Conservation (phyloP, 2,329 filamentous ascomycete species). For the Fusarium cyanostomum region DNA sequence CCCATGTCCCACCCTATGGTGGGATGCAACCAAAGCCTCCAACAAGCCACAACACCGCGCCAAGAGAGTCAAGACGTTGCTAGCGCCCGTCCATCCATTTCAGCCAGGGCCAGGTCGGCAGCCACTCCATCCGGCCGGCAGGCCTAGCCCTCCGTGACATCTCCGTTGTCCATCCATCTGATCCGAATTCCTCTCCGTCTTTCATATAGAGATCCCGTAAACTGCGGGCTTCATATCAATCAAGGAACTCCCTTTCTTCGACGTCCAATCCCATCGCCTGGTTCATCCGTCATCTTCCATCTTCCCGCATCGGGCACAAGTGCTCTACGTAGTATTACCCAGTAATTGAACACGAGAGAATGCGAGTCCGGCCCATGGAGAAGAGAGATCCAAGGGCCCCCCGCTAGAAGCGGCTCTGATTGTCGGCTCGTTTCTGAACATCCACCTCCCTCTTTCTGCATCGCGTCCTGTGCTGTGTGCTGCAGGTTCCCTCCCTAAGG, state of each 20-base stretch:
- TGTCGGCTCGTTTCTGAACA: conserved; percentile 25
- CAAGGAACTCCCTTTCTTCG: background rate
- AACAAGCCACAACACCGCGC: conserved; percentile 21
- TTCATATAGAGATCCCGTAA: background rate
- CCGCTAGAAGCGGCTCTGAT: conserved; percentile 32
- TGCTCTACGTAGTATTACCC: conserved; percentile 2
- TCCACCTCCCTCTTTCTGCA: conserved; percentile 38
- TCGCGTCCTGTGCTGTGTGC: conserved; percentile 7
- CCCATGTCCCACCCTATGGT: too few species aligned
- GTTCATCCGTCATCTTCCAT: conserved; percentile 20
- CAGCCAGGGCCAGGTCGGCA: background rate
- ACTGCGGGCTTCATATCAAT: background rate
- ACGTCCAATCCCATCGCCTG: conserved; percentile 13
- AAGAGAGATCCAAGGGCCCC: conserved; percentile 27
- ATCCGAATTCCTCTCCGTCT: conserved; percentile 18
- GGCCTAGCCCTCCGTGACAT: conserved; percentile 8
- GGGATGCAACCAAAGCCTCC: conserved; percentile 3
- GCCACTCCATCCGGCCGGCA: conserved; percentile 10
- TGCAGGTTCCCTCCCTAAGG: conserved; percentile 11
- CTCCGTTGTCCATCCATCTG: conserved; percentile 16
- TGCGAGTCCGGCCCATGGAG: conserved; percentile 22
- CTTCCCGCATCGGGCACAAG: conserved; percentile 12
- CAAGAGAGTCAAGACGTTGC: conserved; percentile 32
- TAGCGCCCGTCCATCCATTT: conserved; percentile 34
- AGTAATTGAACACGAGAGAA: conserved; percentile 16